Evolutionary conservation across 2,329 filamentous ascomycete species (phyloP).

Genomic region (Scedosporium dehoogii): DNA sequence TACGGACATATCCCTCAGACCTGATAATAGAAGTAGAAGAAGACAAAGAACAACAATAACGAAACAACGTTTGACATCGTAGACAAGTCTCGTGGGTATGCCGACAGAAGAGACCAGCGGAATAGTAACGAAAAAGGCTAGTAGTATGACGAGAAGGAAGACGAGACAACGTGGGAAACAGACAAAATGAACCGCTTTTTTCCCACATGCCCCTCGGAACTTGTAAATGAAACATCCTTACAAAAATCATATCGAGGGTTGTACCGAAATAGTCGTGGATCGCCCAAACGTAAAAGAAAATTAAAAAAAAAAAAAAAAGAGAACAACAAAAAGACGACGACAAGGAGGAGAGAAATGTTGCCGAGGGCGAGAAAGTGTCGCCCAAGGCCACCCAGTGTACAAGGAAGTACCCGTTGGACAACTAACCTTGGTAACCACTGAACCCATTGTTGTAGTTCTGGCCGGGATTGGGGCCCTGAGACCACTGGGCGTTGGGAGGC

Average conservation of each 20-base stretch:
- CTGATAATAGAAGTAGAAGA: constrained; percentile 11
- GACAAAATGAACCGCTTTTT: constrained; percentile 9
- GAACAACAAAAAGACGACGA: background rate
- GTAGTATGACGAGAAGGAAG: constrained; percentile 6
- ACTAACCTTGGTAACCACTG: constrained; percentile 53
- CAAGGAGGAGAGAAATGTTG: background rate
- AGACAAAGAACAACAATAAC: constrained; percentile 15
- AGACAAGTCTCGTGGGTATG: constrained; percentile 12
- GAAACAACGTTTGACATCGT: constrained; percentile 17
- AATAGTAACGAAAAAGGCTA: constrained; percentile 13
- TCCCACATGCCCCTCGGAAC: constrained; percentile 4
- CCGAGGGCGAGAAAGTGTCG: too few species aligned
- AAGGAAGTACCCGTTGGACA: background rate
- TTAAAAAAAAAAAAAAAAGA: background rate
- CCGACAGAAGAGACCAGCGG: constrained; percentile 13
- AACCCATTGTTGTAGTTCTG: constrained; percentile 55
- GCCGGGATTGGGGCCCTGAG: constrained; percentile 34
- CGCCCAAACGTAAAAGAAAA: constrained; percentile 7
- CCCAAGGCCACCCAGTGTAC: background rate
- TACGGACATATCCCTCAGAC: constrained; percentile 12
- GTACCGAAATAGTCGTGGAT: background rate
- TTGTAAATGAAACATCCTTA: background rate
- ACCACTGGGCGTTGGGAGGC: constrained; percentile 46
- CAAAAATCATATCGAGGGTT: constrained; percentile 3
- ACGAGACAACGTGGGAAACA: constrained; percentile 13